These are phyloP conservation scores for Fusarium secorum DNA, from an alignment of 2,329 filamentous ascomycete genomes.

Conservation along the genomic window DNA sequence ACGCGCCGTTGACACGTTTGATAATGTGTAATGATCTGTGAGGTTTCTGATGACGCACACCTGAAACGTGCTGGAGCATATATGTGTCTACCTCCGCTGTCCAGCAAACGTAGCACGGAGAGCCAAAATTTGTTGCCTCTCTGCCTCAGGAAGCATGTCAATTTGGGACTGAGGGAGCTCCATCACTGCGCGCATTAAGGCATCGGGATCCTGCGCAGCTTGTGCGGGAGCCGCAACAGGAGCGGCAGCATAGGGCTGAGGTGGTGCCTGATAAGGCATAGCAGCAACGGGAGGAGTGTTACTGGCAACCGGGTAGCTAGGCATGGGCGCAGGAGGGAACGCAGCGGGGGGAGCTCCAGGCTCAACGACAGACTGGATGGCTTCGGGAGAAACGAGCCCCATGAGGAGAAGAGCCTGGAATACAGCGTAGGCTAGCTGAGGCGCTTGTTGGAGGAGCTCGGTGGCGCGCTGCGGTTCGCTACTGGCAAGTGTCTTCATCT, in stretches of 20 bases:
- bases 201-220: constrained; percentile 67
- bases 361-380: constrained; percentile 83
- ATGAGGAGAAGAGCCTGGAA: constrained; percentile 94
- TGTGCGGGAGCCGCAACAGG: constrained; percentile 45
- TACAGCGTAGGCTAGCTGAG: constrained; percentile 92
- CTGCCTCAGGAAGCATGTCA: constrained; percentile 76
- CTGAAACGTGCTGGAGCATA: not conserved
- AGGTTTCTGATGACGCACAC: not conserved
- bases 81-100: constrained; percentile 45
- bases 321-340: constrained; percentile 48
- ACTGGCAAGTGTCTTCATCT: constrained; percentile 91
- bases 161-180: constrained; percentile 82
- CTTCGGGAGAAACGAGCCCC: constrained; percentile 86
- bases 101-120: constrained; percentile 70
- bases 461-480: constrained; percentile 83
- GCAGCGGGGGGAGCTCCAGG: constrained; percentile 53
- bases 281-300: constrained; percentile 57
- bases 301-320: constrained; percentile 36
- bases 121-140: constrained; percentile 80
- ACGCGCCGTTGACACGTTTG: not conserved
- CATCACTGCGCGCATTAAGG: constrained; percentile 82
- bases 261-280: constrained; percentile 57
- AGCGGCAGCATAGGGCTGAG: constrained; percentile 49
- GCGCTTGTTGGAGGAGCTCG: constrained; percentile 85
- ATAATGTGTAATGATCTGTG: not conserved